Percentiles rank a stretch among this genome's conserved stretches.
These are phyloP conservation scores for Myrica gale DNA, from an alignment of 306 rosid genomes.

Conservation along the genomic window DNA sequence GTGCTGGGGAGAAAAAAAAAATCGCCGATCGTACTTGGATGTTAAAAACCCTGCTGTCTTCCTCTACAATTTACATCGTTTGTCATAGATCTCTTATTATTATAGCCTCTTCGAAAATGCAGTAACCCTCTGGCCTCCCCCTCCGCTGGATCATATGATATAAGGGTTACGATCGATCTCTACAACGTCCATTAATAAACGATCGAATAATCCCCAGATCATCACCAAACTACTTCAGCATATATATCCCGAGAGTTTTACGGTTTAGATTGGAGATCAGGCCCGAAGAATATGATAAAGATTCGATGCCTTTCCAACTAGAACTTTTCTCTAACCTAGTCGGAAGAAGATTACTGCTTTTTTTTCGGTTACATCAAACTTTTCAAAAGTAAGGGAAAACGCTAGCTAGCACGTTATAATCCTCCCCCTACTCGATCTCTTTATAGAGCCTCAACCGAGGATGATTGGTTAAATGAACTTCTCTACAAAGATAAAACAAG, in stretches of 20 bases:
- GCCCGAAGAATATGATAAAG: constrained; percentile 10
- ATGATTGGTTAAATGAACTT: not conserved
- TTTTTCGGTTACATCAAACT: constrained; percentile 15
- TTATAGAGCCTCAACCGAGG: not conserved
- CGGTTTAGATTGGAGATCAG: constrained; percentile 21
- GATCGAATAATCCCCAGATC: not conserved
- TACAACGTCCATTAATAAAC: not conserved
- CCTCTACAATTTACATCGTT: not conserved
- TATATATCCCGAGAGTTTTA: constrained; percentile 12
- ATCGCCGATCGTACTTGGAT: not conserved
- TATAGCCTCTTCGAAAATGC: constrained; percentile 3
- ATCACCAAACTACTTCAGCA: not conserved
- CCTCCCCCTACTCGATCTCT: not conserved
- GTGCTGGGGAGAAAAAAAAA: constrained; percentile 11
- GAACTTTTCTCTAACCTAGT: not conserved
- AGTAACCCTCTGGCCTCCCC: not conserved
- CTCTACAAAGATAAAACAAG: not conserved
- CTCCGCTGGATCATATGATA: not conserved
- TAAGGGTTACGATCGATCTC: not conserved
- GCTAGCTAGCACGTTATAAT: not conserved
- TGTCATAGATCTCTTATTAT: not conserved
- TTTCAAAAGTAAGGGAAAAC: not conserved
- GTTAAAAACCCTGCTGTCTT: not conserved
- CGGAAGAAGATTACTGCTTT: constrained; percentile 1
- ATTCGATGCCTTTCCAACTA: constrained; percentile 17